phyloP scores from a whole-genome alignment of 805 yeast species.

The Nakazawaea wyomingensis region DNA sequence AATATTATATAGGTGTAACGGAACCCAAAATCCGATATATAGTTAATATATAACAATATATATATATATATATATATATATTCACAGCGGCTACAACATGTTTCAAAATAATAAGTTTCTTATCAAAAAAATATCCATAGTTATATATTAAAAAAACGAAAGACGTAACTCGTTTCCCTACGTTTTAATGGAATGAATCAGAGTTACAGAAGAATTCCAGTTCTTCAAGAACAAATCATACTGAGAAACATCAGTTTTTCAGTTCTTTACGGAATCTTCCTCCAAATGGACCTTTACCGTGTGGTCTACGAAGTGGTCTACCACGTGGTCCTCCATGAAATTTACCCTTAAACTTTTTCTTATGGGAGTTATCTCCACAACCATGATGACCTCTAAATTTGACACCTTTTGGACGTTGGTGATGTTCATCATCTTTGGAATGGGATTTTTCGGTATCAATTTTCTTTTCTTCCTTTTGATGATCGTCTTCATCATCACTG shows the following conservation, averaged over 20 bases:
- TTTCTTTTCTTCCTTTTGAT: background rate
- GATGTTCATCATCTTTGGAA: too few species aligned
- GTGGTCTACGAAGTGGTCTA: background rate
- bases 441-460: too few species aligned
- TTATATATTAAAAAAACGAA: too few species aligned
- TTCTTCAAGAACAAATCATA: background rate
- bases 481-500: background rate
- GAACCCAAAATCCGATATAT: too few species aligned
- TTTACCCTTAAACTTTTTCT: background rate
- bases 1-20: too few species aligned
- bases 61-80: too few species aligned
- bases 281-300: background rate
- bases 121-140: too few species aligned
- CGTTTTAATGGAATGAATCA: too few species aligned
- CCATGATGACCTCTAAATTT: background rate
- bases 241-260: background rate
- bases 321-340: background rate
- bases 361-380: background rate
- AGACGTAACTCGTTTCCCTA: too few species aligned
- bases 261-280: background rate
- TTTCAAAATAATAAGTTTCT: too few species aligned
- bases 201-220: background rate
- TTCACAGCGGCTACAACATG: too few species aligned
- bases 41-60: too few species aligned
- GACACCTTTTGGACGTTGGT: constrained; percentile 1